Conservation (phyloP, 495 filamentous ascomycete species). For the Bacidia rubella region DNA sequence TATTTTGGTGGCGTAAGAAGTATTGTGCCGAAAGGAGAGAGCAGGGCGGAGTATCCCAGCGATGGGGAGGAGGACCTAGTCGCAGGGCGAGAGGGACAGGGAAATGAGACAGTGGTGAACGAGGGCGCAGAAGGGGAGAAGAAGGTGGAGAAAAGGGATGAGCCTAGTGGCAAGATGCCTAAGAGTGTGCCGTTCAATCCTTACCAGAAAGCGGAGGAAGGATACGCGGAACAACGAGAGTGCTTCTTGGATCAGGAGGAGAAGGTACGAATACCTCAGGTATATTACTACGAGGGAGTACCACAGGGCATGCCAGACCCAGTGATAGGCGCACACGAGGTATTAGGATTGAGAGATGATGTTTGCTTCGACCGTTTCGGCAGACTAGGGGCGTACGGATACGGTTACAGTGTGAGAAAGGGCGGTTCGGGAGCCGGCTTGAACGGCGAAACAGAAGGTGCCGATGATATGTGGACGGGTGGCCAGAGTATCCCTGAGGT, state of each 20-base stretch:
- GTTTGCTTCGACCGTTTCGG: conserved; percentile 93
- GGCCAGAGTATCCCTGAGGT: conserved; percentile 38
- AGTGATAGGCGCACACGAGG: conserved; percentile 66
- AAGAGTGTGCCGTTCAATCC: conserved; percentile 51
- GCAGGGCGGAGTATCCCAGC: conserved; percentile 60
- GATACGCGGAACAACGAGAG: conserved; percentile 47
- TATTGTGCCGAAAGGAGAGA: conserved; percentile 46
- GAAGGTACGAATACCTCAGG: conserved; percentile 46
- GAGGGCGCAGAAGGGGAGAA: conserved; percentile 13
- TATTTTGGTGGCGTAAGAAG: conserved; percentile 74
- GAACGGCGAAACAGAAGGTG: conserved; percentile 63
- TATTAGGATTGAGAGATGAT: conserved; percentile 69
- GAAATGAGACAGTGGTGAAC: not conserved
- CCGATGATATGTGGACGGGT: conserved; percentile 59
- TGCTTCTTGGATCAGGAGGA: conserved; percentile 61
- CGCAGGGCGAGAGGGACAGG: not conserved
- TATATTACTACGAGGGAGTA: conserved; percentile 61
- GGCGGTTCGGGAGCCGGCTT: conserved; percentile 75
- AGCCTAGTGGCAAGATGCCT: conserved; percentile 25
- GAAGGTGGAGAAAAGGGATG: conserved; percentile 17
- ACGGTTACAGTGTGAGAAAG: conserved; percentile 60
- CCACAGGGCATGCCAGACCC: conserved; percentile 70
- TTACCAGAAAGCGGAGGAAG: conserved; percentile 49
- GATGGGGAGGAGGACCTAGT: conserved; percentile 29
- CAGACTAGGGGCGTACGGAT: conserved; percentile 75